These are phyloP conservation scores for Suillus placidus DNA, from an alignment of 768 basidiomycete species.

Conservation along the genomic window DNA sequence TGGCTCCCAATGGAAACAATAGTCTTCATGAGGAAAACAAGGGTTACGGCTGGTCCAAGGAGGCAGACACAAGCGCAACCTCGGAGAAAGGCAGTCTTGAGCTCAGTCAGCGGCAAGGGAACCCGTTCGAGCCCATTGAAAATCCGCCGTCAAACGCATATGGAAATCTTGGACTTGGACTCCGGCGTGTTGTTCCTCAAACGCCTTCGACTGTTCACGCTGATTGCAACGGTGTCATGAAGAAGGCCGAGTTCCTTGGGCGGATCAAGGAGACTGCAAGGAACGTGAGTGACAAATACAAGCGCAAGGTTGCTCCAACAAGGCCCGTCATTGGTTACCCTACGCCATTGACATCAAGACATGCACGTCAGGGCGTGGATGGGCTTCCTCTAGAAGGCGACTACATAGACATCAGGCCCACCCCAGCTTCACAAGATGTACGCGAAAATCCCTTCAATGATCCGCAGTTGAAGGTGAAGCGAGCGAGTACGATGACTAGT, in stretches of 20 bases:
- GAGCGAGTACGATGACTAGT: constrained; percentile 48
- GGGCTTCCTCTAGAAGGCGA: constrained; percentile 35
- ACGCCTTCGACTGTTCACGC: constrained; percentile 36
- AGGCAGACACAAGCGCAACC: constrained; percentile 28
- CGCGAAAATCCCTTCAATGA: constrained; percentile 47
- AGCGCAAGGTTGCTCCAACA: constrained; percentile 38
- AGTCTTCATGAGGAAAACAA: constrained; percentile 18
- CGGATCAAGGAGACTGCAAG: constrained; percentile 65
- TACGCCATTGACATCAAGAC: constrained; percentile 38
- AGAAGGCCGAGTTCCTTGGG: constrained; percentile 70
- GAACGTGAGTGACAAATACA: constrained; percentile 66
- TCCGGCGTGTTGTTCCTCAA: constrained; percentile 50
- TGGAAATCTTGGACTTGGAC: constrained; percentile 43
- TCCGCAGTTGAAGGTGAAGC: constrained; percentile 28
- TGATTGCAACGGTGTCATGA: constrained; percentile 57
- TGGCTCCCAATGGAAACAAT: constrained; percentile 30
- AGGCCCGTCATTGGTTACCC: constrained; percentile 66
- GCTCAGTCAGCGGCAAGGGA: constrained; percentile 17
- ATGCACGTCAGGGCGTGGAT: constrained; percentile 15
- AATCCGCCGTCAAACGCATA: constrained; percentile 23
- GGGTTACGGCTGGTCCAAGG: constrained; percentile 36
- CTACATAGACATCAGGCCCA: constrained; percentile 34
- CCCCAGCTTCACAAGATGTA: constrained; percentile 20
- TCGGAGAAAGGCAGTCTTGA: constrained; percentile 40
- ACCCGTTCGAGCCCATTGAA: constrained; percentile 19